phyloP scores from a whole-genome alignment of 1,139 yeast species.

The Barnettozyma hawaiiensis region DNA sequence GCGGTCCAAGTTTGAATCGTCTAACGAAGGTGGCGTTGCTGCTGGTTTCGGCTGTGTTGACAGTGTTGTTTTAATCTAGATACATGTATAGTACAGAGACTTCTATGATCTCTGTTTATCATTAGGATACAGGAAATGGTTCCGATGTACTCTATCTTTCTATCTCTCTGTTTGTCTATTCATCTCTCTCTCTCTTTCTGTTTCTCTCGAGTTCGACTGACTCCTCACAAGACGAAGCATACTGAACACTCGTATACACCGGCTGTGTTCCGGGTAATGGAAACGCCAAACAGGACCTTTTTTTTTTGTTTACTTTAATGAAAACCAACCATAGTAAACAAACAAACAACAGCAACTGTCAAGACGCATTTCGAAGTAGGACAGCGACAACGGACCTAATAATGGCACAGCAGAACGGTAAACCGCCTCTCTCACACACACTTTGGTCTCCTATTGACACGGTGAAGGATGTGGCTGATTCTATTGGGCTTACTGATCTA shows the following conservation, averaged over 20 bases:
- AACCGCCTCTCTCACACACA: slow-evolving; percentile 57
- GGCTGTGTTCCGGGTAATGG: too few species aligned
- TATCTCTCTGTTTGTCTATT: too few species aligned
- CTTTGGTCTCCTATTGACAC: slow-evolving; percentile 98
- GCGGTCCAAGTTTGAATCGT: slow-evolving; percentile 79
- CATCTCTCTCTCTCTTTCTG: too few species aligned
- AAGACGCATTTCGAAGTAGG: background rate
- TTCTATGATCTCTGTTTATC: background rate
- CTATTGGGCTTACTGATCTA: slow-evolving; percentile 69
- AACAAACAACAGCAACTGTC: background rate
- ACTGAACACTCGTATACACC: too few species aligned
- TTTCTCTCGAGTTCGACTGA: too few species aligned
- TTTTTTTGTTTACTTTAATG: background rate
- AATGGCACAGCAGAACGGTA: slow-evolving; percentile 14
- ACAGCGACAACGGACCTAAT: background rate
- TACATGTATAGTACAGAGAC: too few species aligned
- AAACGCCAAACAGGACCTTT: too few species aligned
- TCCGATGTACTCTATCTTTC: too few species aligned
- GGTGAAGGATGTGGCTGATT: slow-evolving; percentile 92
- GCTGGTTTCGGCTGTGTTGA: slow-evolving; percentile 98
- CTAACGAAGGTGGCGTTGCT: slow-evolving; percentile 97
- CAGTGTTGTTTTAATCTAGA: slow-evolving; percentile 40
- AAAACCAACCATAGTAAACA: too few species aligned
- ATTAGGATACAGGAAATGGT: background rate
- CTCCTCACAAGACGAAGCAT: too few species aligned